Evolutionary conservation across 1,284 basidiomycete species (phyloP).

Genomic region (Marasmius tenuissimus): DNA sequence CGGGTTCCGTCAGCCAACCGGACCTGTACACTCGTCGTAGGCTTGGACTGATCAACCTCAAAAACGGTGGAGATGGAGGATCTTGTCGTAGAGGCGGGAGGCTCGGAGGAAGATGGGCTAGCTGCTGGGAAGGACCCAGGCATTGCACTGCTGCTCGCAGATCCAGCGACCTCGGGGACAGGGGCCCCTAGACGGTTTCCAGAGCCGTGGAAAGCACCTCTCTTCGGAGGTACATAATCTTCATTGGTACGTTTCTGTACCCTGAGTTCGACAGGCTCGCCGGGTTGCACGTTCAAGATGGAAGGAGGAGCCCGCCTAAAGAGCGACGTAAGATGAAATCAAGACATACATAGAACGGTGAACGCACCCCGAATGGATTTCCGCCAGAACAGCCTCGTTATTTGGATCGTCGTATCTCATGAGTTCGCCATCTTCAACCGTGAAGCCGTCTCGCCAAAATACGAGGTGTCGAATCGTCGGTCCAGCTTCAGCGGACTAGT

Average conservation of each 20-base stretch:
- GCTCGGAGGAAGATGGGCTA: conserved; percentile 16
- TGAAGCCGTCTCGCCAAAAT: conserved; percentile 95
- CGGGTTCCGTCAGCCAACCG: conserved; percentile 90
- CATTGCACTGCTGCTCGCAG: conserved; percentile 35
- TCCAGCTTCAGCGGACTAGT: conserved; percentile 37
- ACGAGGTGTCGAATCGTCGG: conserved; percentile 78
- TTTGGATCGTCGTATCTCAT: conserved; percentile 84
- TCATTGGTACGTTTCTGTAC: conserved; percentile 78
- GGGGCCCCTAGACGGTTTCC: conserved; percentile 84
- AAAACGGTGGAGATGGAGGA: conserved; percentile 57
- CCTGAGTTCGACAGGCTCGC: conserved; percentile 86
- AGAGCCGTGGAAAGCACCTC: conserved; percentile 65
- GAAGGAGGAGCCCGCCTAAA: conserved; percentile 75
- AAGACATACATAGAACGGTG: background rate
- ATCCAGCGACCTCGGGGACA: conserved; percentile 26
- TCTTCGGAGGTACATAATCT: conserved; percentile 62
- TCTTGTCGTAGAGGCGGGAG: conserved; percentile 29
- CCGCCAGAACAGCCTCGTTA: conserved; percentile 71
- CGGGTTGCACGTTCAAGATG: conserved; percentile 75
- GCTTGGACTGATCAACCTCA: conserved; percentile 79
- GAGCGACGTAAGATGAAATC: conserved; percentile 2
- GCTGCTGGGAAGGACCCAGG: conserved; percentile 55
- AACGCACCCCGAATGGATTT: conserved; percentile 81
- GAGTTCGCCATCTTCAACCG: conserved; percentile 87
- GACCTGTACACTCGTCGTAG: conserved; percentile 91